Conservation (phyloP, 768 basidiomycete species). For the Fistulinella prunicolor region DNA sequence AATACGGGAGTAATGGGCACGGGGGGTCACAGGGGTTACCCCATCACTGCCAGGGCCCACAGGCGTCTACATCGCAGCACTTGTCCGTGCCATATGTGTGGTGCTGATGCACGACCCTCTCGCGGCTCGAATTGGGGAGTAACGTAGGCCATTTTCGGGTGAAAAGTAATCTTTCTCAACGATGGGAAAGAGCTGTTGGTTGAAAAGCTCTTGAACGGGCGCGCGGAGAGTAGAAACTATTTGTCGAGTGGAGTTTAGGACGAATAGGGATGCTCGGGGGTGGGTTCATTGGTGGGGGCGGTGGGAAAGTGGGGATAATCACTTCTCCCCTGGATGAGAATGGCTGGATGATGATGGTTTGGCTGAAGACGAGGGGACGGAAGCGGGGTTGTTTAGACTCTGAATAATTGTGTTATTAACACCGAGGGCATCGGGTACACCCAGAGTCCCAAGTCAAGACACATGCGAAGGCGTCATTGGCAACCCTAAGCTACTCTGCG, state of each 20-base stretch:
- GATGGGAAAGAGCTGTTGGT: constrained; percentile 58
- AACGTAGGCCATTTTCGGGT: constrained; percentile 41
- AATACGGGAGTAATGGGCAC: constrained; percentile 29
- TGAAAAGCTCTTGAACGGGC: constrained; percentile 31
- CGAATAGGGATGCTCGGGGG: constrained; percentile 27
- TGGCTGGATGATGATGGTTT: constrained; percentile 15
- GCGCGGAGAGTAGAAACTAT: constrained; percentile 45
- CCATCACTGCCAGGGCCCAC: constrained; percentile 21
- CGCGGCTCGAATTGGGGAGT: constrained; percentile 27
- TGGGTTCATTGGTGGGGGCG: constrained; percentile 30
- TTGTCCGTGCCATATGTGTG: constrained; percentile 35
- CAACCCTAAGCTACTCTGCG: constrained; percentile 32
- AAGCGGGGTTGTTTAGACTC: background rate
- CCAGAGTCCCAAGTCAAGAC: constrained; percentile 33
- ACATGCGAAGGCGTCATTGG: constrained; percentile 38
- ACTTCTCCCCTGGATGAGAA: no score
- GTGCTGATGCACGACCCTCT: constrained; percentile 25
- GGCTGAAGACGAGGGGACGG: background rate
- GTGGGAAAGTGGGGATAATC: no score
- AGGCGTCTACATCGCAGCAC: constrained; percentile 26
- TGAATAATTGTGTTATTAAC: constrained; percentile 7
- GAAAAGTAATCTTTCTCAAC: constrained; percentile 63
- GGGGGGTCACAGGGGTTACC: constrained; percentile 19
- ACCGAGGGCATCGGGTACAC: constrained; percentile 5
- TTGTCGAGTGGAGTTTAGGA: constrained; percentile 31